These are phyloP conservation scores for Zygosaccharomyces sapae DNA, from an alignment of 1,139 yeast species.

Conservation along the genomic window DNA sequence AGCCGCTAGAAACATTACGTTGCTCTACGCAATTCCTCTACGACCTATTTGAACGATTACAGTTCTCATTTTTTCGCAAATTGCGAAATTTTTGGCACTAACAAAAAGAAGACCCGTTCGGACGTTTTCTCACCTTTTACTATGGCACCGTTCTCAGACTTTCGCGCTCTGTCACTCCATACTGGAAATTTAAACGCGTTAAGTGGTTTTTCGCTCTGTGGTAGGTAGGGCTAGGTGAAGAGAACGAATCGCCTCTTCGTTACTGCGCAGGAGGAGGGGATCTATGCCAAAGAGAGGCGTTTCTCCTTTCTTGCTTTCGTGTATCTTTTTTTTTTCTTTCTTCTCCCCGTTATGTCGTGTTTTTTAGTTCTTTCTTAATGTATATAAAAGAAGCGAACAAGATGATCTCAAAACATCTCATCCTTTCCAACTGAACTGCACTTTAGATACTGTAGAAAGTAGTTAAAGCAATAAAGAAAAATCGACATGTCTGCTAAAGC, in stretches of 20 bases:
- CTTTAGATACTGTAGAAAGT: not conserved
- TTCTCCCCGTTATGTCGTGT: not conserved
- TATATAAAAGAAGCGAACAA: not conserved
- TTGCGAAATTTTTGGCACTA: conserved; percentile 1
- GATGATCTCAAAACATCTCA: no score
- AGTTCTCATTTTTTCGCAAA: not conserved
- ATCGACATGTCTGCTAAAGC: conserved; percentile 83
- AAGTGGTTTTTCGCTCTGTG: not conserved
- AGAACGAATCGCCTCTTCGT: not conserved
- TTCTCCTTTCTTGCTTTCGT: conserved; percentile 3
- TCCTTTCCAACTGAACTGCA: not conserved
- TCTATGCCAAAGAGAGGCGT: not conserved
- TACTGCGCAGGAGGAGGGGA: not conserved
- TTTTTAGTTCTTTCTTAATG: conserved; percentile 68
- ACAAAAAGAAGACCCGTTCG: conserved; percentile 1
- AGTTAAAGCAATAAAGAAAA: conserved; percentile 10
- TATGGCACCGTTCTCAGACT: conserved; percentile 1
- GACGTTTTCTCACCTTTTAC: conserved; percentile 5
- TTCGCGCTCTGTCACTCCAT: conserved; percentile 2
- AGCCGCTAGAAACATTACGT: not conserved
- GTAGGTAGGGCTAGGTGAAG: not conserved
- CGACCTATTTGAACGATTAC: not conserved
- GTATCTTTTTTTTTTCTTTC: conserved; percentile 58
- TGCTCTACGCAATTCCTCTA: not conserved
- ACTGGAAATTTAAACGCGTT: conserved; percentile 1